A percentile compares a stretch with the other conserved stretches of the same genome.
phyloP scores from a whole-genome alignment of 1,284 basidiomycete genomes.

The Ustilago sp. region DNA sequence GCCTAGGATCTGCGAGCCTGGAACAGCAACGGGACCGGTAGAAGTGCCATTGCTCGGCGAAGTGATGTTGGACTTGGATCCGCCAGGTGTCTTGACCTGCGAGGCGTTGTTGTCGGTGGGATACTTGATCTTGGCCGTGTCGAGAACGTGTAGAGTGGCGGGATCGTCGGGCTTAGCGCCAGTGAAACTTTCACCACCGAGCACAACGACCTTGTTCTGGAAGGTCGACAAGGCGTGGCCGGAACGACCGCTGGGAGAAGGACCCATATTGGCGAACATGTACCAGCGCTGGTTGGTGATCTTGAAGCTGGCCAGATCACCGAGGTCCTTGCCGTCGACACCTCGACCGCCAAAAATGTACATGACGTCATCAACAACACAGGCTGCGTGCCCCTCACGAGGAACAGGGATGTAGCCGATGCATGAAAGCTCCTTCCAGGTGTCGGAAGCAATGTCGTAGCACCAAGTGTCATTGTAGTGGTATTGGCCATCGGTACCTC shows the following conservation, averaged over 20 bases:
- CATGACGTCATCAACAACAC: slow-evolving; percentile 96
- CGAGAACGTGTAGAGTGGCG: slow-evolving; percentile 79
- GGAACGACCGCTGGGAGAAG: slow-evolving; percentile 86
- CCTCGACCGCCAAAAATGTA: slow-evolving; percentile 98
- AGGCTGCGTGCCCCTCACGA: slow-evolving; percentile 94
- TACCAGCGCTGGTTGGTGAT: slow-evolving; percentile 86
- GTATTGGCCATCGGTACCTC: slow-evolving; percentile 96
- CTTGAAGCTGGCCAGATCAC: slow-evolving; percentile 96
- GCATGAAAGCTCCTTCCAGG: slow-evolving; percentile 93
- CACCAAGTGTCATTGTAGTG: slow-evolving; percentile 99
- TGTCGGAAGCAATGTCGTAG: slow-evolving; percentile 84
- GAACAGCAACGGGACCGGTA: slow-evolving; percentile 17
- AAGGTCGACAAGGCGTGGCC: slow-evolving; percentile 95
- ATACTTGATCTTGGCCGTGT: slow-evolving; percentile 69
- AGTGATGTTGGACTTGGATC: slow-evolving; percentile 39
- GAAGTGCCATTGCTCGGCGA: slow-evolving; percentile 20
- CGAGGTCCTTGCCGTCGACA: slow-evolving; percentile 94
- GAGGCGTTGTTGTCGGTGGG: slow-evolving; percentile 61
- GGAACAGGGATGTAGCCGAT: slow-evolving; percentile 98
- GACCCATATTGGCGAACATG: slow-evolving; percentile 99
- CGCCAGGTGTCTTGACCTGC: slow-evolving; percentile 38
- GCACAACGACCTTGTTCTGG: slow-evolving; percentile 87
- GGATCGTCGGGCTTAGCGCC: slow-evolving; percentile 81
- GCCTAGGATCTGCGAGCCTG: slow-evolving; percentile 28
- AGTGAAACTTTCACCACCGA: slow-evolving; percentile 92